Base-by-base conservation (phyloP, 2,329 filamentous ascomycete species). In the Nannizzia gypsea region DNA sequence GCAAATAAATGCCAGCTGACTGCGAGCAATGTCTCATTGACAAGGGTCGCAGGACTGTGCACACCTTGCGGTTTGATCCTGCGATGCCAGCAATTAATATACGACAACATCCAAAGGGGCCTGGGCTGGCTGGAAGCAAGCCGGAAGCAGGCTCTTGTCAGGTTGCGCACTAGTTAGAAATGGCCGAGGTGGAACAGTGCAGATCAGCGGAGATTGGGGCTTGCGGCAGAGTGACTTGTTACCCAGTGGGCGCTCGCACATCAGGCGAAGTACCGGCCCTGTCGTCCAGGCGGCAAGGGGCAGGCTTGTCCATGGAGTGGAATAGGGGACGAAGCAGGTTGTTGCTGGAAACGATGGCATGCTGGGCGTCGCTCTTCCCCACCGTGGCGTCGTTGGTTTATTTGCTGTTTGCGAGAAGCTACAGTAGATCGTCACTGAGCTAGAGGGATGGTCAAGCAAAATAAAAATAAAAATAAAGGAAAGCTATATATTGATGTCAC, bases 371-470 rank as follows among this genome's bases (percentile, higher is more conserved):
- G 50, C 50, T 54, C 50, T 54, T 54, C 50, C 50, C 50, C 50
- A 54, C 50, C 50, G 50, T 54, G 50, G 50, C 50, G 50, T 54
- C 28, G 50, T 15, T 34, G 50, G 50, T 54, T 54, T 54, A 54
- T 54, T 54, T 54, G 50, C 31, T 54, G 26, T 31, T 54, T 54
- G 50, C 50, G 6, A n/a, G 50, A 2, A 42, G 38, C 13, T 20
- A n/a, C n/a, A n/a, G n/a, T n/a, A 8, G 50, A 20, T 31, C 31
- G 31, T 36, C 13, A 36, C 9, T 36, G 9, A 11, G 31, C 13
- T 36, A 36, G 13, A 36, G 9, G 31, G 13, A 36, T 11, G 31
- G 31, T 36, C 13, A 36, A 36, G 31, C 31, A 11, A 36, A 11
- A 36, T 8, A 36, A 9, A 11, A 36, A 8, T 31, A 6, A 31